phyloP scores from a whole-genome alignment of 192 early-diverging fungal species.

The Podila verticillata region DNA sequence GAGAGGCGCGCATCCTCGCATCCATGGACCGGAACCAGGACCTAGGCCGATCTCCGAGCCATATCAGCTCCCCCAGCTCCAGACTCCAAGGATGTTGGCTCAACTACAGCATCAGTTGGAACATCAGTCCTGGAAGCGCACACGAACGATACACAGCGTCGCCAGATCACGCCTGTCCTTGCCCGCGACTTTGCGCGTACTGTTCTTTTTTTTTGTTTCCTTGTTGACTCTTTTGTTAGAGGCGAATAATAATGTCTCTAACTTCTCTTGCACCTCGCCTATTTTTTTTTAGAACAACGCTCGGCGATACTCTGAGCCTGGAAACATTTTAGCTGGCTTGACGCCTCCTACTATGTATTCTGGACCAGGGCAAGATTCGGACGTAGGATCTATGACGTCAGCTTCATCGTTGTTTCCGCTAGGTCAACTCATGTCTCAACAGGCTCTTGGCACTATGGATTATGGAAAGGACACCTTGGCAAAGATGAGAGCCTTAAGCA shows the following conservation, averaged over 20 bases:
- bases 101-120: constrained; percentile 32
- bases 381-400: too few species aligned
- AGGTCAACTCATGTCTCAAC: background rate
- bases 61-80: constrained; percentile 15
- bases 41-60: background rate
- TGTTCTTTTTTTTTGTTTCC: background rate
- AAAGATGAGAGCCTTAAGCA: background rate
- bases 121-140: constrained; percentile 18
- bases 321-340: background rate
- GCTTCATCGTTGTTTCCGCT: background rate
- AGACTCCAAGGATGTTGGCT: constrained; percentile 31
- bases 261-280: background rate
- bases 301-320: constrained; percentile 40
- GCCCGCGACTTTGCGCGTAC: constrained; percentile 15
- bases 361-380: background rate
- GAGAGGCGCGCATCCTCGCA: background rate
- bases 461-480: background rate
- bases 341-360: background rate
- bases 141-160: background rate
- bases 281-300: background rate
- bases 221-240: background rate
- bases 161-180: constrained; percentile 11
- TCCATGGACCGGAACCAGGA: background rate
- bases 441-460: background rate
- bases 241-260: background rate